These are phyloP conservation scores for Xylaria venustula DNA, from an alignment of 495 filamentous ascomycete species.

Conservation along the genomic window DNA sequence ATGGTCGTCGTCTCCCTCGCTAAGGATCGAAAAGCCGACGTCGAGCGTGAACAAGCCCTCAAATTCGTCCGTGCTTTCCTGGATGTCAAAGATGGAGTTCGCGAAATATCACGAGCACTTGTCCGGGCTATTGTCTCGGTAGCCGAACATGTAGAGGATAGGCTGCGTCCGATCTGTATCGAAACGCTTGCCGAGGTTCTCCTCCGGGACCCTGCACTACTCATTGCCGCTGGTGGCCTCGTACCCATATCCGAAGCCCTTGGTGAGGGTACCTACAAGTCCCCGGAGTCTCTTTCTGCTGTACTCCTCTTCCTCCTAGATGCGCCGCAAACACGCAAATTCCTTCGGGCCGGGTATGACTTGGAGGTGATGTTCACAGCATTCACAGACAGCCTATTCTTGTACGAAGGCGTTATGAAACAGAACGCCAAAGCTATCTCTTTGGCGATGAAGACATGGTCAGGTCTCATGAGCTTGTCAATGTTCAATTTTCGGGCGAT, in stretches of 20 bases:
- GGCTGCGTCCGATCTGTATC: constrained; percentile 81
- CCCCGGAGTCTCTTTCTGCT: constrained; percentile 78
- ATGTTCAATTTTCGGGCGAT: constrained; percentile 83
- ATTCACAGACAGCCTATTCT: constrained; percentile 79
- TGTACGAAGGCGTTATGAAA: constrained; percentile 74
- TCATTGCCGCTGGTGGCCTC: constrained; percentile 79
- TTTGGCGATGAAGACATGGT: constrained; percentile 90
- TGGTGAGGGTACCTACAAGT: constrained; percentile 85
- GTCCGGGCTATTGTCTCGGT: constrained; percentile 85
- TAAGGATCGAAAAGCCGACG: constrained; percentile 91
- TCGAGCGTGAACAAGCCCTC: constrained; percentile 93
- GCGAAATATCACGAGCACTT: constrained; percentile 82
- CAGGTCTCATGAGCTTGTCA: constrained; percentile 78
- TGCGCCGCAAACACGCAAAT: constrained; percentile 73
- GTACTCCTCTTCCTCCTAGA: constrained; percentile 89
- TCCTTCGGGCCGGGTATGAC: constrained; percentile 76
- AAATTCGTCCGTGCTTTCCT: constrained; percentile 96
- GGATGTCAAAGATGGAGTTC: constrained; percentile 89
- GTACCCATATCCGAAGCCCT: constrained; percentile 80
- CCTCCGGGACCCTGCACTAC: constrained; percentile 74
- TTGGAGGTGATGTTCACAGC: constrained; percentile 78
- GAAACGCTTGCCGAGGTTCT: constrained; percentile 91
- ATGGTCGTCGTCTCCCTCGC: constrained; percentile 86
- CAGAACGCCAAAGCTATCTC: constrained; percentile 83
- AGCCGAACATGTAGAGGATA: constrained; percentile 78